A percentile compares a stretch with the other conserved stretches of the same genome.
These are phyloP conservation scores for Zymoseptoria tritici DNA, from an alignment of 2,329 filamentous ascomycete genomes.

Conservation along the genomic window DNA sequence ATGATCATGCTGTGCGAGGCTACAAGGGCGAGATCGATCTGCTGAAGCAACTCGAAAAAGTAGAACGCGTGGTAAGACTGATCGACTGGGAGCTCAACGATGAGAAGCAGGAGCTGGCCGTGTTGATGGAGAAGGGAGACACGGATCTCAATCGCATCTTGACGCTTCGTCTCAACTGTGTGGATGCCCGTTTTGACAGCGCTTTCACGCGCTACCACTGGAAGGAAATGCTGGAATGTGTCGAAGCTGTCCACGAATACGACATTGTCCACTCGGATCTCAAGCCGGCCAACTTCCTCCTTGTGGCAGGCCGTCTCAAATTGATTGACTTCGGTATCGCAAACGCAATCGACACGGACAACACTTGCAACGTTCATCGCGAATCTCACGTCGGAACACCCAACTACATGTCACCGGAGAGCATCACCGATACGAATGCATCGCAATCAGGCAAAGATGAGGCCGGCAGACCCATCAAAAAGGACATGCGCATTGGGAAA, in stretches of 20 bases:
- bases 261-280: slow-evolving; percentile 96
- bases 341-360: slow-evolving; percentile 89
- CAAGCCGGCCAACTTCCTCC: slow-evolving; percentile 93
- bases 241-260: slow-evolving; percentile 77
- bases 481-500: slow-evolving; percentile 92
- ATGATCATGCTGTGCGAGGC: slow-evolving; percentile 73
- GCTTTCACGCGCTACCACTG: slow-evolving; percentile 96
- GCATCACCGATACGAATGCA: slow-evolving; percentile 78
- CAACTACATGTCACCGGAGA: slow-evolving; percentile 98
- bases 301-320: slow-evolving; percentile 84
- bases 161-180: slow-evolving; percentile 57
- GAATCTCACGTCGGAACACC: slow-evolving; percentile 93
- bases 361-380: slow-evolving; percentile 95
- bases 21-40: slow-evolving; percentile 96
- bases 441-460: slow-evolving; percentile 34
- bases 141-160: slow-evolving; percentile 85
- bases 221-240: slow-evolving; percentile 98
- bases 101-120: slow-evolving; percentile 73
- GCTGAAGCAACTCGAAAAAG: slow-evolving; percentile 69
- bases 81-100: slow-evolving; percentile 92
- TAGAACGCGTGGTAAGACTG: slow-evolving; percentile 83
- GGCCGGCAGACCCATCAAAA: slow-evolving; percentile 46
- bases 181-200: slow-evolving; percentile 71
- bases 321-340: slow-evolving; percentile 98
- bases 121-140: slow-evolving; percentile 97